Evolutionary conservation across 2,329 filamentous ascomycete species (phyloP).

Genomic region (Neophaeococcomyces mojaviensis): DNA sequence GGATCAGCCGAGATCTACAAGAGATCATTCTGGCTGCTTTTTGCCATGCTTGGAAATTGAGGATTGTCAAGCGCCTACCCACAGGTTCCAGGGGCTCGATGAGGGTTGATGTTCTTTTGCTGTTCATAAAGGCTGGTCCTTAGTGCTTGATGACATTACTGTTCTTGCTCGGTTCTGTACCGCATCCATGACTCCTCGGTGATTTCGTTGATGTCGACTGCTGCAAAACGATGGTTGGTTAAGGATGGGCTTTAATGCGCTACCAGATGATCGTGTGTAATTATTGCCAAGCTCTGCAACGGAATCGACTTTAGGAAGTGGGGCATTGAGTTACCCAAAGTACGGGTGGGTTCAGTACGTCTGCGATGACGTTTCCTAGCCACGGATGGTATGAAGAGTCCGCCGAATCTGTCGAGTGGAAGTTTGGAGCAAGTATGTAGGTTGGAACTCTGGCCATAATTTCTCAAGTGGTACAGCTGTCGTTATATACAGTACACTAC

Average conservation of each 20-base stretch:
- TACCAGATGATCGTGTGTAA: not conserved
- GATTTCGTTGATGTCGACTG: no score
- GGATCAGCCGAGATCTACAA: constrained; percentile 34
- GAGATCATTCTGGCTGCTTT: constrained; percentile 22
- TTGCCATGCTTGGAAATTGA: constrained; percentile 23
- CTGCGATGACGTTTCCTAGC: not conserved
- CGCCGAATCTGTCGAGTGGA: not conserved
- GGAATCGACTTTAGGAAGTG: not conserved
- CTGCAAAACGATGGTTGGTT: no score
- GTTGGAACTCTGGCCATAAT: not conserved
- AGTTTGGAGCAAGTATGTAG: not conserved
- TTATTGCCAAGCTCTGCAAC: not conserved
- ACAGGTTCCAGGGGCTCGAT: constrained; percentile 25
- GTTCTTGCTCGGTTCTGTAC: no score
- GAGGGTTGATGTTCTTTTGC: constrained; percentile 28
- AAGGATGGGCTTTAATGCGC: no score
- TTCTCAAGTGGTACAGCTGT: no score
- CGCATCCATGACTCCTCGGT: no score
- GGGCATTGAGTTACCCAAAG: not conserved
- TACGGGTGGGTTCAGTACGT: not conserved
- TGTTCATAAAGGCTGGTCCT: constrained; percentile 23
- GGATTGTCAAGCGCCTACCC: constrained; percentile 25
- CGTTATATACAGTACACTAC: no score
- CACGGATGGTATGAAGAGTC: not conserved
- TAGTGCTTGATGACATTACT: constrained; percentile 25